phyloP scores from a whole-genome alignment of 495 filamentous ascomycete genomes.

The Aspergillus campestris region DNA sequence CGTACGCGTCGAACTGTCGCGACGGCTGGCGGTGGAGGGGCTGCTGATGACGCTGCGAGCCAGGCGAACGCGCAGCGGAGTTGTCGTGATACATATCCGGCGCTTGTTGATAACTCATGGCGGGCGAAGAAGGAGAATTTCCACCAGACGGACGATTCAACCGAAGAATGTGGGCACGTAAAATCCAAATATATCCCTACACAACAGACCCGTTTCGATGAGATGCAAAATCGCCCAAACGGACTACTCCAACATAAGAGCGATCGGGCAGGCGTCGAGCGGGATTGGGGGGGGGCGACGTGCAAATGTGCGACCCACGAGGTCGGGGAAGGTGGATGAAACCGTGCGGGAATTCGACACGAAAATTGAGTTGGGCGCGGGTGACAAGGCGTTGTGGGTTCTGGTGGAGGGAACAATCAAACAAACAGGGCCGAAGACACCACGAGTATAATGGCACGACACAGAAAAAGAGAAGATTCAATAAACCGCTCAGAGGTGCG shows the following conservation, averaged over 20 bases:
- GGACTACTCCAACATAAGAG: conserved; percentile 30
- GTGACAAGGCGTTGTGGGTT: neutral
- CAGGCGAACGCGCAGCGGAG: conserved; percentile 50
- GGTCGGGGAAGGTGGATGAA: conserved; percentile 11
- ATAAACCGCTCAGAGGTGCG: conserved; percentile 13
- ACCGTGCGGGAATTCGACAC: neutral
- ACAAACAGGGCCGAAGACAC: conserved; percentile 8
- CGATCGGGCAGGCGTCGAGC: conserved; percentile 15
- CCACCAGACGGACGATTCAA: conserved; percentile 16
- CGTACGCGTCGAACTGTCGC: conserved; percentile 60
- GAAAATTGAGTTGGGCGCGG: neutral
- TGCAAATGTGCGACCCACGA: conserved; percentile 2
- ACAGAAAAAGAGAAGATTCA: conserved; percentile 5
- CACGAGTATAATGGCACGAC: conserved; percentile 2
- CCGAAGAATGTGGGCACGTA: conserved; percentile 34
- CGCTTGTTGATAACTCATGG: conserved; percentile 51
- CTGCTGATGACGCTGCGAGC: conserved; percentile 54
- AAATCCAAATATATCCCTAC: conserved; percentile 26
- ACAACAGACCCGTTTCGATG: conserved; percentile 31
- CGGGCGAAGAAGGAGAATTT: conserved; percentile 26
- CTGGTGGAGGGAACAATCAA: conserved; percentile 6
- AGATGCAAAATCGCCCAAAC: conserved; percentile 12
- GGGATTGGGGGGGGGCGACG: conserved; percentile 7
- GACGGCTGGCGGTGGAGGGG: conserved; percentile 61
- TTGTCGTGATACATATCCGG: conserved; percentile 56